Conservation (phyloP, 202 grass and related monocot species). For the Carex arenaria region DNA sequence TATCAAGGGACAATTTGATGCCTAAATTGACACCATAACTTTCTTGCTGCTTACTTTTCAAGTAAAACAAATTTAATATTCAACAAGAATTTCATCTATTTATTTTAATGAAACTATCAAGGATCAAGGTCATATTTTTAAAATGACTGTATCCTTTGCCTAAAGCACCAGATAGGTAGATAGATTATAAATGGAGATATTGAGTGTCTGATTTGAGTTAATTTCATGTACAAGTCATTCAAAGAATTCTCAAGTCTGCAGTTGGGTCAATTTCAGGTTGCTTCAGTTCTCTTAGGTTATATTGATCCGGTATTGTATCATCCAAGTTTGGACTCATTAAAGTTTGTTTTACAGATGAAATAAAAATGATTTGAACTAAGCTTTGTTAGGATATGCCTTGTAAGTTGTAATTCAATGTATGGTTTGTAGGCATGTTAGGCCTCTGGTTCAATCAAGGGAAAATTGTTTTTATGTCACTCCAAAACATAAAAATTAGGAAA, state of each 20-base stretch:
- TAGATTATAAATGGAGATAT: neutral
- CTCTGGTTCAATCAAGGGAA: neutral
- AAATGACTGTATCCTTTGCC: neutral
- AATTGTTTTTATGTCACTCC: no score
- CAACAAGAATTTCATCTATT: neutral
- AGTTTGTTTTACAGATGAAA: neutral
- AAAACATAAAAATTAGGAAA: no score
- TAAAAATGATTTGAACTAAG: neutral
- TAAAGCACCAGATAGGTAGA: no score
- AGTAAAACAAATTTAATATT: neutral
- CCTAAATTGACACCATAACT: slow-evolving; percentile 13
- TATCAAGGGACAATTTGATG: neutral
- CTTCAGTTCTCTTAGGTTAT: neutral
- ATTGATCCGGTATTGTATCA: neutral
- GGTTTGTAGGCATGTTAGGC: neutral
- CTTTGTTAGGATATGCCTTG: neutral
- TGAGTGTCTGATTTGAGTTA: neutral
- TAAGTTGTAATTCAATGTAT: neutral
- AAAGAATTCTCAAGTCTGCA: neutral
- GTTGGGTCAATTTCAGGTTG: neutral
- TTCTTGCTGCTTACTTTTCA: neutral
- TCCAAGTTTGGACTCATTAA: neutral
- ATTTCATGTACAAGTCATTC: no score
- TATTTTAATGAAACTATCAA: neutral
- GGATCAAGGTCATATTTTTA: neutral